A percentile compares a stretch with the other conserved stretches of the same genome.
These are phyloP conservation scores for Blastobotrys elegans DNA, from an alignment of 1,139 yeast species.

Conservation along the genomic window DNA sequence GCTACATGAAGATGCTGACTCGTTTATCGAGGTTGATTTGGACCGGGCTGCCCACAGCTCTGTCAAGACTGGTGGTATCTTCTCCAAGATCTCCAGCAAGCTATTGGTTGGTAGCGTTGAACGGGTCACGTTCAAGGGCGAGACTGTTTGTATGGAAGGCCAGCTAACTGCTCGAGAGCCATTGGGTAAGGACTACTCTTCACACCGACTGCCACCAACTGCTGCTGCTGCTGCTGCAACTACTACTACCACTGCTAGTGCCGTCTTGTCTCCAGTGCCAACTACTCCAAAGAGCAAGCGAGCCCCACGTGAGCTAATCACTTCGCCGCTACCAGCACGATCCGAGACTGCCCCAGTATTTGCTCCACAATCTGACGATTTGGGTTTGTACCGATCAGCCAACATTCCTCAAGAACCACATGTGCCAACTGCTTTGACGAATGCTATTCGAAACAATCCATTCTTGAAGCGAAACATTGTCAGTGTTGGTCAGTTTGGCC, in stretches of 20 bases:
- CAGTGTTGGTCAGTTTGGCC: conserved; percentile 80
- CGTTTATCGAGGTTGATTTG: conserved; percentile 74
- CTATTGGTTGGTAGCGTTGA: conserved; percentile 75
- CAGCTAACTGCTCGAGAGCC: conserved; percentile 54
- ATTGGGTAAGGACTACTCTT: conserved; percentile 46
- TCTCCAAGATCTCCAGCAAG: conserved; percentile 45
- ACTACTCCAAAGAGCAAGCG: conserved; percentile 13
- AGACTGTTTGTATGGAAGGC: conserved; percentile 83
- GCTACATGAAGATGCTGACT: conserved; percentile 70
- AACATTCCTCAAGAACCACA: conserved; percentile 46
- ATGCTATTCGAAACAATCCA: conserved; percentile 79
- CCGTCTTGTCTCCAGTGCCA: conserved; percentile 33
- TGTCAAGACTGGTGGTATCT: conserved; percentile 31
- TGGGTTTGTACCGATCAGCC: conserved; percentile 7
- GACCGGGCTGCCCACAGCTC: conserved; percentile 57
- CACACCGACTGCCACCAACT: conserved; percentile 23
- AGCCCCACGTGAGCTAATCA: conserved; percentile 1
- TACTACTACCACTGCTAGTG: conserved; percentile 17
- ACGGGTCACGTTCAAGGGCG: conserved; percentile 74
- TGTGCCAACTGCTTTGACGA: conserved; percentile 58
- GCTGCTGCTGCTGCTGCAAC: too few species aligned
- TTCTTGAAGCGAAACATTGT: conserved; percentile 83
- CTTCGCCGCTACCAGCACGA: conserved; percentile 28
- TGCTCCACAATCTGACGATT: background rate
- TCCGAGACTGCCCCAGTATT: conserved; percentile 7